A percentile compares a stretch with the other conserved stretches of the same genome.
These are phyloP conservation scores for Henckelia pumila DNA, from an alignment of 257 asterid genomes.

Conservation along the genomic window DNA sequence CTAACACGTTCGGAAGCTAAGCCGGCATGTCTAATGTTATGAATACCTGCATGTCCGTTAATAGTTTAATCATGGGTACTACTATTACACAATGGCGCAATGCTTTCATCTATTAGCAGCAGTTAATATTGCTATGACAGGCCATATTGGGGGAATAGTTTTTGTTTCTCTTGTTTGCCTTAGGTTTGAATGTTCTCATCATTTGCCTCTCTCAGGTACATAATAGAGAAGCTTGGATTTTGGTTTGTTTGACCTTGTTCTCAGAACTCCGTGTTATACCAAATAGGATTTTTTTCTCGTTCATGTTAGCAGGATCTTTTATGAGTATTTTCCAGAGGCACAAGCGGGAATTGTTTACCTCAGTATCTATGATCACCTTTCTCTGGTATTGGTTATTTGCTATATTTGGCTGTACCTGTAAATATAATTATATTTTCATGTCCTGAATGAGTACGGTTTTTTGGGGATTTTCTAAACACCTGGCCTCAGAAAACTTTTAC, in stretches of 20 bases:
- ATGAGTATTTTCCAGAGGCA: background rate
- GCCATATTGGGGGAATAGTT: background rate
- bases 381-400: background rate
- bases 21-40: background rate
- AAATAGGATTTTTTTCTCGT: background rate
- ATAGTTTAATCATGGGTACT: too few species aligned
- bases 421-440: background rate
- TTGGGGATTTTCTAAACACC: background rate
- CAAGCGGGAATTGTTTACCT: background rate
- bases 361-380: background rate
- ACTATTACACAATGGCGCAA: background rate
- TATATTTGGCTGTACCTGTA: background rate
- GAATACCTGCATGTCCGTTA: background rate
- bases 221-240: background rate
- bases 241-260: background rate
- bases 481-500: slow-evolving; percentile 12
- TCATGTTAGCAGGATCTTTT: background rate
- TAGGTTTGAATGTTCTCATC: background rate
- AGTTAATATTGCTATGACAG: background rate
- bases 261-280: background rate
- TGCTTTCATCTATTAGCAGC: background rate
- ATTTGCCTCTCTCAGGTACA: background rate
- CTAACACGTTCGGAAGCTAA: background rate
- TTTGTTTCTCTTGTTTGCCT: background rate
- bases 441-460: background rate